Base-by-base conservation (phyloP, 1,139 yeast species). In the Suhomyces coccinellae region DNA sequence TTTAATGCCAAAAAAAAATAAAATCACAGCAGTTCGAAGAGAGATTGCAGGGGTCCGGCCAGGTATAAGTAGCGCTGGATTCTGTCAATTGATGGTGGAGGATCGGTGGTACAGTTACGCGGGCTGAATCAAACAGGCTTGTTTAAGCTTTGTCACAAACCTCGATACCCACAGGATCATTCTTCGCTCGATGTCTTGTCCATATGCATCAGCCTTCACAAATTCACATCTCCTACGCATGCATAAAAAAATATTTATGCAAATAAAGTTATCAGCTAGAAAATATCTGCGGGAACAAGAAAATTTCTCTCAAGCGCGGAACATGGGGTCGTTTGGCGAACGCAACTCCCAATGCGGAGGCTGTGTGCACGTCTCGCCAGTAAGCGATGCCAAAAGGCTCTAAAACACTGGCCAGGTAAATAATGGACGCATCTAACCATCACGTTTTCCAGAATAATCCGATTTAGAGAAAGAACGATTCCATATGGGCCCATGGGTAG, bases 111-210 rank as follows among this genome's bases (percentile, higher is more conserved):
- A 33, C 27, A 15, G 36, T 33, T 33, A 33, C 20, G 36, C 36
- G 22, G 22, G 27, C 13, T 6, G 27, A 20, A 34, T 15, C 12
- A n/a, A 22, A 14, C 13, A n/a, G 9, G 9, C 17, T n/a, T 8
- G 20, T 13, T 28, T 34, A 40, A 20, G 34, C 38, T 34, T 34
- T 13, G 33, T 12, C 43, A 33, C 38, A 40, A 34, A 40, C 43
- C 37, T 34, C 37, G 43, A 40, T 20, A 34, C 28, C 20, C 16
- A 10, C 29, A 15, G 29, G 28, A 17, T 31, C 27, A 20, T 24
- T 32, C 38, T 36, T 26, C 37, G 33, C 28, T 34, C 36, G 40
- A 36, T 41, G 40, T 36, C 44, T 36, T 35, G 44, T 42, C 37
- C 33, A 33, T 34, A 30, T 20, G 35, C 37, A 33, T 24, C 31